Conservation (phyloP, 768 basidiomycete genomes). For the Mycena maculata region DNA sequence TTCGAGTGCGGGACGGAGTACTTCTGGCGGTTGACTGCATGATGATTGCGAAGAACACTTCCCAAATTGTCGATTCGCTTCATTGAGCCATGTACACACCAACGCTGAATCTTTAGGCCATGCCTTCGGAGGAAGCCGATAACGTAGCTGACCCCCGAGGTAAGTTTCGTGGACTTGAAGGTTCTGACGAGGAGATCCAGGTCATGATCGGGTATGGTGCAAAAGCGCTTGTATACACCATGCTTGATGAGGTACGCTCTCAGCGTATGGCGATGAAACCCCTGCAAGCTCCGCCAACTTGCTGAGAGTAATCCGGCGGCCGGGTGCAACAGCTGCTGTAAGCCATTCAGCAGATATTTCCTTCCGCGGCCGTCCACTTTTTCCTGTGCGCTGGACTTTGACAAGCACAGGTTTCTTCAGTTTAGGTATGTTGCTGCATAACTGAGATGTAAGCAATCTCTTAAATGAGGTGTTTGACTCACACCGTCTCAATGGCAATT, state of each 20-base stretch:
- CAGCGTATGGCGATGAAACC: constrained; percentile 33
- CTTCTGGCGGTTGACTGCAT: not conserved
- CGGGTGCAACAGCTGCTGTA: constrained; percentile 20
- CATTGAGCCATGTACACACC: constrained; percentile 15
- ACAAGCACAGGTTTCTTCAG: not conserved
- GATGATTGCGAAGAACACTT: not conserved
- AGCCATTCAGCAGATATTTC: constrained; percentile 11
- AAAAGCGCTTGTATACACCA: constrained; percentile 25
- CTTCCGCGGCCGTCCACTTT: constrained; percentile 7
- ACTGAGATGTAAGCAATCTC: not conserved
- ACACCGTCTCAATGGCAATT: not conserved
- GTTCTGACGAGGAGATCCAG: constrained; percentile 27
- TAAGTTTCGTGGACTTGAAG: constrained; percentile 19
- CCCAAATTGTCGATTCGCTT: constrained; percentile 20
- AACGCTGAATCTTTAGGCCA: constrained; percentile 32
- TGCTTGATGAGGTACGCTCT: constrained; percentile 21
- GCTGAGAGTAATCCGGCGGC: constrained; percentile 19
- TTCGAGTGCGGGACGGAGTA: not conserved
- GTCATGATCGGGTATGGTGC: constrained; percentile 31
- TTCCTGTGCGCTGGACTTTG: constrained; percentile 1
- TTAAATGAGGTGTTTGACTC: not conserved
- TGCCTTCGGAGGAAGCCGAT: constrained; percentile 27
- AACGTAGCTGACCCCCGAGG: constrained; percentile 36
- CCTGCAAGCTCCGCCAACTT: constrained; percentile 27
- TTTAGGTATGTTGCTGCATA: constrained; percentile 2